phyloP scores from a whole-genome alignment of 2,329 filamentous ascomycete genomes.

The Graphium sp. region DNA sequence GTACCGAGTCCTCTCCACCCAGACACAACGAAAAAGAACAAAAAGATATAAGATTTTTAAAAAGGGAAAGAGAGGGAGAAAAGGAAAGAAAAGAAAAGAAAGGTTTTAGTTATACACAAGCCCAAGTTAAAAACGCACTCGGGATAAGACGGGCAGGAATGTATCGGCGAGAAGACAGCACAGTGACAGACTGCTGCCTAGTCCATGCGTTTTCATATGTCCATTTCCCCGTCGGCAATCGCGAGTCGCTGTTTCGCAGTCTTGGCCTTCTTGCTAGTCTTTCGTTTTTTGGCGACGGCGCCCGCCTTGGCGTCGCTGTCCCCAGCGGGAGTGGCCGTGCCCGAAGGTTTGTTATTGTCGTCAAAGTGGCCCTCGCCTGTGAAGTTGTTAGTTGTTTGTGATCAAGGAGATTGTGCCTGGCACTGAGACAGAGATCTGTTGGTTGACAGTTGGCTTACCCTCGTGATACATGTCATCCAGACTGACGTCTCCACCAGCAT shows the following conservation, averaged over 20 bases:
- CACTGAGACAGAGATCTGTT: background rate
- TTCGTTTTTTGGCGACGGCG: slow-evolving; percentile 41
- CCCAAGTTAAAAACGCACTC: background rate
- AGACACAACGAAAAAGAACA: background rate
- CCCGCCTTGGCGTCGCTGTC: slow-evolving; percentile 28
- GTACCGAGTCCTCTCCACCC: background rate
- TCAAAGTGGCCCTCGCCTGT: slow-evolving; percentile 94
- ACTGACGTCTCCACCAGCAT: slow-evolving; percentile 33
- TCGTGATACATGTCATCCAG: slow-evolving; percentile 99
- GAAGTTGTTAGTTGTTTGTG: slow-evolving; percentile 8
- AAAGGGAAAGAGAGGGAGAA: background rate
- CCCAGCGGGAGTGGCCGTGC: slow-evolving; percentile 62
- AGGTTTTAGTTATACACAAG: background rate
- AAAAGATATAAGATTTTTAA: background rate
- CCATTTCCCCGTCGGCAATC: slow-evolving; percentile 44
- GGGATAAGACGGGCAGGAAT: background rate
- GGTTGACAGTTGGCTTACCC: slow-evolving; percentile 42
- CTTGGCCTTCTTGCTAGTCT: slow-evolving; percentile 39
- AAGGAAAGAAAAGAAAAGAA: background rate
- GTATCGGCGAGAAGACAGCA: background rate
- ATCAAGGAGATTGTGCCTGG: no score
- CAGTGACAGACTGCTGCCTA: background rate
- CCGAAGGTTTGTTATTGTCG: slow-evolving; percentile 63
- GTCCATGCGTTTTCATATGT: background rate
- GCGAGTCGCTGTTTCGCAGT: slow-evolving; percentile 52